Evolutionary conservation across 2,329 filamentous ascomycete species (phyloP), one percentile per base, ranked within the genome.

Genomic region (Cercospora beticola): DNA sequence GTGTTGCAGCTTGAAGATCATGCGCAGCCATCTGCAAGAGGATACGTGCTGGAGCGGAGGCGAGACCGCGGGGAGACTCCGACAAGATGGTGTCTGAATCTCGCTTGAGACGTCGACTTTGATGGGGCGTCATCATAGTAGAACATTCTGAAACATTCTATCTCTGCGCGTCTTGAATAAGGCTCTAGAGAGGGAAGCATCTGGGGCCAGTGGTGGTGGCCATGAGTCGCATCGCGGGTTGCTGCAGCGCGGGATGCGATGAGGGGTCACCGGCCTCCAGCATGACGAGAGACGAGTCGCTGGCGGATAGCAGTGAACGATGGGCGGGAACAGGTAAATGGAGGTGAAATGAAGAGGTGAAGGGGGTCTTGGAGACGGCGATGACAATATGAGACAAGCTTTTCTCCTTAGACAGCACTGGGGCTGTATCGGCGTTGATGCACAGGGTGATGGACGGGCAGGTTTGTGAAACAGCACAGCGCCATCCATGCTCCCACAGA

Each of bases 131-230:
- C 46, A 52, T 52, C 46, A 26, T 52, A 66, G 52, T 54, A 66
- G 64, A 43, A 60, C 56, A 33, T 26, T 54, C 40, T 56, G 64
- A 66, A 66, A 66, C 64, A 23, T 60, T 31, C 40, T 23, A 31
- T 36, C 18, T 9, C 14, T 4, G 12, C 12, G 26, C 9, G 56
- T 18, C 46, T 4, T 23, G 46, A 52, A 49, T 31, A 30, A 58
- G 54, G 57, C 26, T 60, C 18, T 21, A 10, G 46, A 49, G 18
- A 49, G 43, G 4, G 8, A 12, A 49, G 43, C 18, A n/a, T 23
- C 43, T 23, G 9, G 4, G 18, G 43, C 5, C 16, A 43, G 12
- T 26, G 21, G 46, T 52, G 46, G 9, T 52, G 46, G 21, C 21
- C 46, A 52, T 52, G 46, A 26, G 46, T 52, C 46, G 46, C 18